Evolutionary conservation across 768 basidiomycete genomes (phyloP), one percentile per base, ranked within the genome.

Genomic region (Kondoa malvinella): DNA sequence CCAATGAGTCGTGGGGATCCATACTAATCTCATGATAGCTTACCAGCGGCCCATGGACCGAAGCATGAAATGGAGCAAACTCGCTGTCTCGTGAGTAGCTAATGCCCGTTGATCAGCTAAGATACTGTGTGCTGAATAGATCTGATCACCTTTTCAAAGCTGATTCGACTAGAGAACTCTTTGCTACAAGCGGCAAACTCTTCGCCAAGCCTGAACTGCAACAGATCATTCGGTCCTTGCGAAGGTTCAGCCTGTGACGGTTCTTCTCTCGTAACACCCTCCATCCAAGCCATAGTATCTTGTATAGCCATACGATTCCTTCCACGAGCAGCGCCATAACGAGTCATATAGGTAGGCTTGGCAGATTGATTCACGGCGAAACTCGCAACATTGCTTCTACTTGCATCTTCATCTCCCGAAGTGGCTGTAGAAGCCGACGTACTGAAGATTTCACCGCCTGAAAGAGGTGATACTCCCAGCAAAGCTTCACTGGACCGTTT

Each of bases 121-220:
- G 3, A 16, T 58, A 8, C 25, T 58, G 56, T 30, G 32, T 15
- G 40, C 4, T 1, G 66, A 62, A 29, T 4, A 40, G 32, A 29
- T 29, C 59, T n/a, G 32, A 31, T 56, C 50, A 69, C 69, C 66
- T 69, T 69, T 34, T 69, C 69, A 56, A 69, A 69, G 21, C 66
- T 65, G 34, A 69, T 60, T 29, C 60, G 57, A 27, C 62, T 57
- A n/a, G 60, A 32, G 32, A 69, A 62, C 4, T 33, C 40, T 57
- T 65, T 68, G 4, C 58, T 65, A 27, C 61, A 32, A 32, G 58
- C 34, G 17, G 69, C 67, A 56, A 69, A 57, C 65, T 69, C 69
- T 27, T 69, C 69, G 29, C 63, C 57, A 3, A 69, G 27, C 27
- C 65, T 57, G 31, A 34, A 40, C 64, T 65, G 64, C 17, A 29